Evolutionary conservation across 1,284 basidiomycete genomes (phyloP), one percentile per base, ranked within the genome.

Genomic region (Gomphus bonarii): DNA sequence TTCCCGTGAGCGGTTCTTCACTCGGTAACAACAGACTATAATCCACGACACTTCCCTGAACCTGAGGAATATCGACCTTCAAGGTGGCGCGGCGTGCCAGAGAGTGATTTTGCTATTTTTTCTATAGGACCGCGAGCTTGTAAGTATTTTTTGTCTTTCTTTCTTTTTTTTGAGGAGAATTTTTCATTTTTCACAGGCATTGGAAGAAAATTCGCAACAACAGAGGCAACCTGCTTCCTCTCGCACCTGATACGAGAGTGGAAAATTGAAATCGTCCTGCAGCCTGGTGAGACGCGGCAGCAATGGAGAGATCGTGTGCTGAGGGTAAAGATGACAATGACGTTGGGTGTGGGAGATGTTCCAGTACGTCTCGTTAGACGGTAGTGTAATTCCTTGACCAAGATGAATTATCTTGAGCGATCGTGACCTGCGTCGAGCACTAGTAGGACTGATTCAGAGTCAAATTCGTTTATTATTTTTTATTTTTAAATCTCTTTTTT

Each of bases 231-330:
- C 2, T 62, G 64, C 49, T 64, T 69, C 50, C 50, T 70, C 36
- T 50, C 63, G 11, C 36, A 61, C 12, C 44, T 70, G 6, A 48
- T 70, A 12, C 61, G 63, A 9, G 66, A 68, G 44, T 69, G 68
- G 67, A 62, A 59, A 30, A 40, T 70, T 4, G 62, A 63, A 16
- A 36, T 77, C 1, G 49, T 74, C 4, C 65, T 79, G 10, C 60
- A 65, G 9, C 51, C 58, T 10, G 52, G 36, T 16, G 52, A 54
- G 30, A 54, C 52, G n/a, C 8, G 7, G 10, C 3, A 9, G 4
- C 38, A 40, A n/a, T 40, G 38, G 38, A n/a, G 18, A 18, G 6
- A 6, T 3, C 10, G 38, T 10, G 38, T 40, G 10, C 7, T 36
- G 14, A 11, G 14, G 10, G 10, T 14, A 14, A 36, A 36, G 35